phyloP scores from a whole-genome alignment of 192 early-diverging fungal genomes.

The Dissophora globulifera region DNA sequence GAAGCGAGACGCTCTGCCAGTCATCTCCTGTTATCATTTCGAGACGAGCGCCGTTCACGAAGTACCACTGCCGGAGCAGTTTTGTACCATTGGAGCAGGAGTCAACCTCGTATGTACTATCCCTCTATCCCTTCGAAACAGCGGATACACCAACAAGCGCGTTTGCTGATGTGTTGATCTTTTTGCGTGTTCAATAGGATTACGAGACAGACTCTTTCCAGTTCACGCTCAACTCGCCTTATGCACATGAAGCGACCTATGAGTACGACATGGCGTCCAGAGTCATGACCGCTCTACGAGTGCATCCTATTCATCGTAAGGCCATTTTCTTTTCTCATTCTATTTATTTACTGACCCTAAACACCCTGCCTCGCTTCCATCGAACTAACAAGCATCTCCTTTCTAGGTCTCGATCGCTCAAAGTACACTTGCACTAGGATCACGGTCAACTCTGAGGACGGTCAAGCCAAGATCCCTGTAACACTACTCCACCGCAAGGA shows the following conservation, averaged over 20 bases:
- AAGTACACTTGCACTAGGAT: slow-evolving; percentile 60
- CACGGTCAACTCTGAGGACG: slow-evolving; percentile 57
- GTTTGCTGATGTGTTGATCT: no score
- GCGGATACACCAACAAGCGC: neutral
- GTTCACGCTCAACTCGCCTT: slow-evolving; percentile 72
- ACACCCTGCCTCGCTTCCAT: no score
- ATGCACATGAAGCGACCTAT: slow-evolving; percentile 70
- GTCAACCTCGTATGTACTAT: slow-evolving; percentile 60
- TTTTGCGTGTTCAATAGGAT: slow-evolving; percentile 55
- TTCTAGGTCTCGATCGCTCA: slow-evolving; percentile 56
- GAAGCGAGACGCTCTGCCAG: slow-evolving; percentile 62
- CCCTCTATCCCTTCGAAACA: neutral
- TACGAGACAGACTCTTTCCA: slow-evolving; percentile 67
- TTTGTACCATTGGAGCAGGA: slow-evolving; percentile 68
- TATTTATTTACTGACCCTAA: no score
- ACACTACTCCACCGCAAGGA: slow-evolving; percentile 69
- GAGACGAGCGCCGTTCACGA: slow-evolving; percentile 45
- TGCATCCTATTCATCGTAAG: slow-evolving; percentile 62
- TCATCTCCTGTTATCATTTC: slow-evolving; percentile 64
- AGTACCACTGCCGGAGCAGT: slow-evolving; percentile 61
- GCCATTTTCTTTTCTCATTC: neutral
- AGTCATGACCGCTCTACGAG: slow-evolving; percentile 54
- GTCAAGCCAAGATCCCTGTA: slow-evolving; percentile 64
- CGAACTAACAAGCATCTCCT: neutral
- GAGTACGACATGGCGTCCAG: slow-evolving; percentile 72